phyloP scores from a whole-genome alignment of 306 rosid species.

The Ceratonia siliqua region DNA sequence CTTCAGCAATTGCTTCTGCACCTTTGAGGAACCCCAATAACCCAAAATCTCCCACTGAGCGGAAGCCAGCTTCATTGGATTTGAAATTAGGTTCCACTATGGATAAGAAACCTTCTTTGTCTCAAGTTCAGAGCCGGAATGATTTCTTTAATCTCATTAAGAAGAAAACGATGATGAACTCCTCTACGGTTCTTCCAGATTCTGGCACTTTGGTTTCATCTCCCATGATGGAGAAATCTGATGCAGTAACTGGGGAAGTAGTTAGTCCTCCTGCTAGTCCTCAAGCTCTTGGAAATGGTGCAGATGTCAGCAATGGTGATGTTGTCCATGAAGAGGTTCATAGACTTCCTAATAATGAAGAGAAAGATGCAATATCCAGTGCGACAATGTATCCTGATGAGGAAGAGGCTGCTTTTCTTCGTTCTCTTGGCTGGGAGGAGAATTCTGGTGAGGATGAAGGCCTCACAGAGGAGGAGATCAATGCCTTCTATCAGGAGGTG shows the following conservation, averaged over 20 bases:
- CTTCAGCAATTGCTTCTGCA: constrained; percentile 61
- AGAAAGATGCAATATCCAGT: constrained; percentile 39
- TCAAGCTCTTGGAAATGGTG: constrained; percentile 52
- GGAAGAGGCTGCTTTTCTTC: constrained; percentile 95
- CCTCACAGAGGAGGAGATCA: constrained; percentile 95
- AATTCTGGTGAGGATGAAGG: constrained; percentile 89
- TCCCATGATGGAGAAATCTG: constrained; percentile 60
- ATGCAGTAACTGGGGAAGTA: constrained; percentile 54
- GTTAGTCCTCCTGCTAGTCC: constrained; percentile 53
- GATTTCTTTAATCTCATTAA: constrained; percentile 88
- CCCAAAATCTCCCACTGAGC: constrained; percentile 59
- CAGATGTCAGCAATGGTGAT: constrained; percentile 58
- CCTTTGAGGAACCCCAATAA: constrained; percentile 70
- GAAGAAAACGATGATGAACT: constrained; percentile 65
- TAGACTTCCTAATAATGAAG: constrained; percentile 43
- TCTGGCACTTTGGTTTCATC: constrained; percentile 58
- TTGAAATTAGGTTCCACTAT: constrained; percentile 61
- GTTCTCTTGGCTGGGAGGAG: constrained; percentile 99
- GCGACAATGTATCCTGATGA: constrained; percentile 61
- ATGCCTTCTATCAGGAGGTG: constrained; percentile 76
- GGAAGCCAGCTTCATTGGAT: constrained; percentile 67
- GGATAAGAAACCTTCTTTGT: constrained; percentile 81
- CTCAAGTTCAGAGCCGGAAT: constrained; percentile 92
- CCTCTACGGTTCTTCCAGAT: constrained; percentile 54
- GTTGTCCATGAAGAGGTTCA: constrained; percentile 52